Evolutionary conservation across 1,139 yeast genomes (phyloP), one percentile per base, ranked within the genome.

Genomic region (Entelexis paramagnoliae): DNA sequence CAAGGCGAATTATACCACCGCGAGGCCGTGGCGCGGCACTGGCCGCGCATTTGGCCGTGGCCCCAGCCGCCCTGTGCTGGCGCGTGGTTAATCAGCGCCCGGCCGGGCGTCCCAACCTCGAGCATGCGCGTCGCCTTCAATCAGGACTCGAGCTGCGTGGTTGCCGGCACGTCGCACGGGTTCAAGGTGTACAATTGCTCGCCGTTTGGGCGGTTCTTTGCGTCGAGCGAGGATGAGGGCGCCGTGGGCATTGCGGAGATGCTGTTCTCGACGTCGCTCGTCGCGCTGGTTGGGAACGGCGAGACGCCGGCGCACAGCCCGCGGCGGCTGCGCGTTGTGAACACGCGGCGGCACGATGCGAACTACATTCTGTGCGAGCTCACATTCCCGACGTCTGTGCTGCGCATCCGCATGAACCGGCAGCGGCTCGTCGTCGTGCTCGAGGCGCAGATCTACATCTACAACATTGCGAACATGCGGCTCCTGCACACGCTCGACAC

Each of bases 401-500:
- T 87, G 39, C 78, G 80, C 44, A 93, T 91, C 29, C 81, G 81
- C 62, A 72, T 91, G 68, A 88, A 91, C 59, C 77, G 83, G 51
- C 72, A 79, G 36, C 74, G 95, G 48, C 72, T 91, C 59, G 76
- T 86, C 20, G 94, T 89, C 13, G 73, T 87, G 28, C 71, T 91
- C 51, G 88, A 83, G 60, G 88, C 83, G 57, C 95, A 89, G 65
- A 82, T 91, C 9, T 88, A 85, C 67, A 78, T 91, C 49, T 91
- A 91, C 66, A 96, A 91, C 63, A 83, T 91, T 42, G 75, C 82
- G 46, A 84, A 83, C 60, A 88, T 91, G 96, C 81, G 82, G 62
- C 72, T 91, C 41, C 69, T 91, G 48, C 95, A 88, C 65, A 87
- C 94, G 0, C 82, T 91, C 50, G 96, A 89, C 63, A 84, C 94